Percentiles rank a stretch among this genome's conserved stretches.
These are phyloP conservation scores for Malus asiatica DNA, from an alignment of 306 rosid genomes.

Conservation along the genomic window DNA sequence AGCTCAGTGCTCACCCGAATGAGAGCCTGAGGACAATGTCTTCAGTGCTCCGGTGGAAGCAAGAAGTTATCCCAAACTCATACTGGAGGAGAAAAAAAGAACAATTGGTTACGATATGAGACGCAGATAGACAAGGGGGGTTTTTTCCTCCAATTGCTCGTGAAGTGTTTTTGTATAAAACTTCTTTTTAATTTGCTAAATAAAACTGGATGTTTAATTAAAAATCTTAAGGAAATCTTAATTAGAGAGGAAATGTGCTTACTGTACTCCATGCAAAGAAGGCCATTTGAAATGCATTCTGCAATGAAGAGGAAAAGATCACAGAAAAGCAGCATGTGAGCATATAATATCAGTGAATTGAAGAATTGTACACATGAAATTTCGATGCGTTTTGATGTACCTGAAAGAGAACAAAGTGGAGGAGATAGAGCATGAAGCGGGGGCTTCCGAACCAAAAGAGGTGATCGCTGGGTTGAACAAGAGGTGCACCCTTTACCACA, in stretches of 20 bases:
- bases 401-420: constrained; percentile 77
- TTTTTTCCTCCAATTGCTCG: neutral
- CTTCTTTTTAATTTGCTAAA: neutral
- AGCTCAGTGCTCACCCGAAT: constrained; percentile 56
- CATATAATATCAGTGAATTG: neutral
- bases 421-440: constrained; percentile 42
- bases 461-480: constrained; percentile 66
- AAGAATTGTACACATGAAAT: neutral
- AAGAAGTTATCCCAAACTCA: constrained; percentile 19
- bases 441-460: constrained; percentile 81
- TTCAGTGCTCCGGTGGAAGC: constrained; percentile 40
- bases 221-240: neutral
- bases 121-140: neutral
- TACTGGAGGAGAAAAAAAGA: constrained; percentile 23
- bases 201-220: neutral
- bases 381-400: constrained; percentile 14
- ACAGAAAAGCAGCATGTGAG: neutral
- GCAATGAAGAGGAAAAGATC: constrained; percentile 10
- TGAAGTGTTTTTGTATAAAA: neutral
- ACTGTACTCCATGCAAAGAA: constrained; percentile 67
- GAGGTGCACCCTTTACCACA: constrained; percentile 67
- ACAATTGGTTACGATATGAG: neutral
- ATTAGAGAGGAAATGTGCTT: constrained; percentile 14
- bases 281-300: constrained; percentile 81
- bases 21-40: constrained; percentile 46